Percentiles rank a stretch among this genome's conserved stretches.
Evolutionary conservation across 2,329 filamentous ascomycete species (phyloP).

Genomic region (Fusarium veterinarium): DNA sequence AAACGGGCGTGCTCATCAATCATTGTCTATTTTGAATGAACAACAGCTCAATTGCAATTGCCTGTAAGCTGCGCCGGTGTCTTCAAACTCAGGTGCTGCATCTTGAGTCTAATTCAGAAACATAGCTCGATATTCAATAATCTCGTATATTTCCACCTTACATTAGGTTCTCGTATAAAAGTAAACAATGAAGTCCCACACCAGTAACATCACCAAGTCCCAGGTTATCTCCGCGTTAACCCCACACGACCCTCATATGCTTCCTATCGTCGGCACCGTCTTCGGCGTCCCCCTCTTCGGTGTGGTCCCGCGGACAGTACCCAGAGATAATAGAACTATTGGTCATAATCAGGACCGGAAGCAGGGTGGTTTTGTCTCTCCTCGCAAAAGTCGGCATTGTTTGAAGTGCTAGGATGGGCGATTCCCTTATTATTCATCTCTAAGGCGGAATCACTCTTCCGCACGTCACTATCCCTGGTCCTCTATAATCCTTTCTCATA

Average conservation of each 20-base stretch:
- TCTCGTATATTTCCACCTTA: not conserved
- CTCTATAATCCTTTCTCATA: constrained; percentile 5
- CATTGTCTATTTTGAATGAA: not conserved
- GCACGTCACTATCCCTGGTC: not conserved
- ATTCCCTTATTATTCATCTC: not conserved
- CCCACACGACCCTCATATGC: constrained; percentile 12
- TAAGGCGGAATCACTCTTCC: constrained; percentile 35
- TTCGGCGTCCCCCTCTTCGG: constrained; percentile 29
- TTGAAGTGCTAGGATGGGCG: not conserved
- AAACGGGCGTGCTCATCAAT: not conserved
- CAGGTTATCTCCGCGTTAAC: constrained; percentile 20
- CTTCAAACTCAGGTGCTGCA: not conserved
- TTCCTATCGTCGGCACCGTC: constrained; percentile 29
- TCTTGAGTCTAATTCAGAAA: not conserved
- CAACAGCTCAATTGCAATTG: not conserved
- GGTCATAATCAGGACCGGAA: constrained; percentile 20
- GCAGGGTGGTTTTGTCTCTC: not conserved
- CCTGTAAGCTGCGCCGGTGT: not conserved
- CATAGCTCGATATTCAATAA: not conserved
- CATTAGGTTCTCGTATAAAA: not conserved
- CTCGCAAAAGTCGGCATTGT: constrained; percentile 20
- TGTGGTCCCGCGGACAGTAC: constrained; percentile 22
- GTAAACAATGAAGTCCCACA: not conserved
- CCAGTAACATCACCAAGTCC: not conserved
- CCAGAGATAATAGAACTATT: constrained; percentile 9